Evolutionary conservation across 345 rosid species (phyloP).

Genomic region (Populus ilicifolia): DNA sequence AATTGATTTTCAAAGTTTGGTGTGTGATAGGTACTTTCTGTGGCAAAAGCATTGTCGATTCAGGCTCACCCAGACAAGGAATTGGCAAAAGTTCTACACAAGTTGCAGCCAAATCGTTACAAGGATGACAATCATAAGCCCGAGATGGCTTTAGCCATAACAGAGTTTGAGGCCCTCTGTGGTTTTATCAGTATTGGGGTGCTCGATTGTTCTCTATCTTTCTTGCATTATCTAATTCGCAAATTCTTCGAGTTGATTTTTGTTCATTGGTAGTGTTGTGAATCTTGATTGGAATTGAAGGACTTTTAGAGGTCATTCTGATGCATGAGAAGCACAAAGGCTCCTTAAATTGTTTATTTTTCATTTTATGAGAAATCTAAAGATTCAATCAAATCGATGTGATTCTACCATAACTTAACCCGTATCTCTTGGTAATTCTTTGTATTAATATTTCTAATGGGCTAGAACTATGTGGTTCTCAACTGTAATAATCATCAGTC

Average conservation of each 20-base stretch:
- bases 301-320: not conserved
- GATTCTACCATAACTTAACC: not conserved
- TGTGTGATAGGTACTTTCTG: conserved; percentile 70
- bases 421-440: not conserved
- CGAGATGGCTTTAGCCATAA: conserved; percentile 97
- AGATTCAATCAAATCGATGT: not conserved
- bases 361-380: not conserved
- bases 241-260: not conserved
- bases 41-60: conserved; percentile 85
- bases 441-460: not conserved
- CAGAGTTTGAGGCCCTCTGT: conserved; percentile 89
- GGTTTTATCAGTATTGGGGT: conserved; percentile 79
- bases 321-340: not conserved
- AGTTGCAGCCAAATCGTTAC: conserved; percentile 66
- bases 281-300: not conserved
- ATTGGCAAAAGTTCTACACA: conserved; percentile 66
- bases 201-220: conserved; percentile 1
- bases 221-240: not conserved
- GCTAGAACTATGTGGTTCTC: not conserved
- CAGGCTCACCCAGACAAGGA: conserved; percentile 96
- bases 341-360: not conserved
- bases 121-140: conserved; percentile 95
- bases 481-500: not conserved
- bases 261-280: not conserved
- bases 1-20: not conserved